Evolutionary conservation across 225 moss, liverwort and hornwort species (phyloP).

Genomic region (Polytrichum commune): DNA sequence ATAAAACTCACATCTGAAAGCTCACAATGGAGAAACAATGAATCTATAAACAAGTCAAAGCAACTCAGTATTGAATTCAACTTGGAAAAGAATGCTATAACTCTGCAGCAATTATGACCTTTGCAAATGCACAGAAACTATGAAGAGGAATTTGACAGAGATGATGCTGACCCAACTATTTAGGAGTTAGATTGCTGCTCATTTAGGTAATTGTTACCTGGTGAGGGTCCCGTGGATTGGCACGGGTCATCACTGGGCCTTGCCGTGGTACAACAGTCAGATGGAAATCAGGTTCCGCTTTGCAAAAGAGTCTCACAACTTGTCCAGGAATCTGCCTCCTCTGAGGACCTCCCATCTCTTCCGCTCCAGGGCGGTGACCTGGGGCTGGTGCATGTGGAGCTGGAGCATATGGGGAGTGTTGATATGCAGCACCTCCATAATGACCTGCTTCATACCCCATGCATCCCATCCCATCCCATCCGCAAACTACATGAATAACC

Average conservation of each 20-base stretch:
- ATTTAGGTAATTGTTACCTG: constrained; percentile 38
- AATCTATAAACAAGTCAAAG: neutral
- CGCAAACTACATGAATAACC: too few relatives aligned
- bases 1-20: constrained; percentile 45
- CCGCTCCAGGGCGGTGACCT: neutral
- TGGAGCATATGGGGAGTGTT: constrained; percentile 23
- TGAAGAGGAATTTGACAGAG: too few relatives aligned
- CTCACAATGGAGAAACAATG: neutral
- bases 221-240: constrained; percentile 47
- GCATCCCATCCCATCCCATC: neutral
- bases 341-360: constrained; percentile 12
- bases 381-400: constrained; percentile 23
- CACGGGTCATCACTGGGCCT: constrained; percentile 52
- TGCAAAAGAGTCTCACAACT: constrained; percentile 46
- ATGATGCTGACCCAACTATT: too few relatives aligned
- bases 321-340: constrained; percentile 23
- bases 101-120: constrained; percentile 1
- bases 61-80: too few relatives aligned
- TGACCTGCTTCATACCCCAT: constrained; percentile 19
- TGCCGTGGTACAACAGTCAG: constrained; percentile 42
- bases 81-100: too few relatives aligned
- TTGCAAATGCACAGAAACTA: constrained; percentile 23
- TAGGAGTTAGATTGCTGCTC: too few relatives aligned
- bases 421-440: constrained; percentile 29
- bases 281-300: constrained; percentile 49